Evolutionary conservation across 768 basidiomycete species (phyloP).

Genomic region (Terana coerulea): DNA sequence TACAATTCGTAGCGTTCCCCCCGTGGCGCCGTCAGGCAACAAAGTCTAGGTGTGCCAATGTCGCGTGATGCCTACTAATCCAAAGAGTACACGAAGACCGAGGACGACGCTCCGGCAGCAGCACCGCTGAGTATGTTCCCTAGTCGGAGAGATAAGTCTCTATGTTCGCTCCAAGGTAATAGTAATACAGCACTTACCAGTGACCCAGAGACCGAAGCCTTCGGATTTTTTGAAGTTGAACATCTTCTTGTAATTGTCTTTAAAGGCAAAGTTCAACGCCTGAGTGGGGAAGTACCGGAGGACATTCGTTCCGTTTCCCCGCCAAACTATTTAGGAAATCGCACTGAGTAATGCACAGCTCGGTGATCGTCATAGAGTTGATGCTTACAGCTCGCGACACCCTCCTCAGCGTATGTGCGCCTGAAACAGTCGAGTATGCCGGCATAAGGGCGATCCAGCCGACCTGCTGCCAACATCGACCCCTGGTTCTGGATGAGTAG

Average conservation of each 20-base stretch:
- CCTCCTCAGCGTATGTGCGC: constrained; percentile 33
- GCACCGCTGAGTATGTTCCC: constrained; percentile 42
- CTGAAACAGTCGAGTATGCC: constrained; percentile 35
- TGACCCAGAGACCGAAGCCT: constrained; percentile 34
- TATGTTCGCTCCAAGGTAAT: not conserved
- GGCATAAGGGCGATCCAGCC: constrained; percentile 33
- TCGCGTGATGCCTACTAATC: constrained; percentile 31
- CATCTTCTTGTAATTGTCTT: constrained; percentile 37
- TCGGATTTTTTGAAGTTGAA: constrained; percentile 35
- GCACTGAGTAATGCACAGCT: not conserved
- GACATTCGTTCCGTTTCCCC: constrained; percentile 41
- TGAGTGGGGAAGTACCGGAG: constrained; percentile 45
- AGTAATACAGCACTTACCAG: constrained; percentile 24
- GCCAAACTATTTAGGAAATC: constrained; percentile 32
- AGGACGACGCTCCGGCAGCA: constrained; percentile 38
- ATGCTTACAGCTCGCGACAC: constrained; percentile 33
- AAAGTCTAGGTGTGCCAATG: not conserved
- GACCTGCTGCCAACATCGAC: constrained; percentile 73
- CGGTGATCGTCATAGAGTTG: not conserved
- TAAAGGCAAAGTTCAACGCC: constrained; percentile 46
- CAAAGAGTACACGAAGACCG: constrained; percentile 43
- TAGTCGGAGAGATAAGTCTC: constrained; percentile 7
- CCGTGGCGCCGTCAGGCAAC: not conserved
- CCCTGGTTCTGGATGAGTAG: constrained; percentile 96
- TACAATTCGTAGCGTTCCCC: constrained; percentile 2